Base-by-base conservation (phyloP, 331 rosid species). In the Acacia concinna region DNA sequence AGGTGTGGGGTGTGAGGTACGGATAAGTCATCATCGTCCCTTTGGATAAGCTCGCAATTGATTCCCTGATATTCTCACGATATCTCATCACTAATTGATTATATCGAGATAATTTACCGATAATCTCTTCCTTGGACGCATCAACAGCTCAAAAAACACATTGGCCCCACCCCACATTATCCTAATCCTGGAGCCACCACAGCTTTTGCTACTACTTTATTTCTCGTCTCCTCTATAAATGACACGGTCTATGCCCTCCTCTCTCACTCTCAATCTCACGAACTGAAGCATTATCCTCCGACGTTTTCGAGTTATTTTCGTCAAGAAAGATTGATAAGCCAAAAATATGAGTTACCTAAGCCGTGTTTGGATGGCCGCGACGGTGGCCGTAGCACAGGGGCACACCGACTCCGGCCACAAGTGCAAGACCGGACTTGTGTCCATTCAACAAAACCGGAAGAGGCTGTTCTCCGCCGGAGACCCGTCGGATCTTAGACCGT, bases 281-380 rank as follows among this genome's bases (percentile, higher is more conserved):
- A 5, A 5, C 52, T 1, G n/a, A 40, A 40, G 11, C 52, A 4
- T 0, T n/a, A 9, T 40, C 23, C n/a, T 11, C 3, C 34, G 5
- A 11, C 51, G 51, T 40, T 13, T 5, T 6, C 2, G 3, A 12
- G 32, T 38, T 40, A 2, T 6, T 11, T 38, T 23, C 21, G 34
- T 13, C 2, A 13, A 40, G 12, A 38, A 40, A 40, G 38, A 20
- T 40, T 23, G 23, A 34, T 21, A 8, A 10, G 18, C 0, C 1
- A 0, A 18, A 31, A 15, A 62, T 1, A 88, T 92, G 97, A 87
- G 89, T 83, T 87, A 83, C 60, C 43, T 95, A 30, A 82, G 80
- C 84, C 69, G 91, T 60, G 85, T 89, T 18, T 88, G 94, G 89
- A 83, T 91, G 91, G 97, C 93, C 44, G 91, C 93, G 12, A 90